Evolutionary conservation across 768 basidiomycete genomes (phyloP).

Genomic region (Podaxis sp.): DNA sequence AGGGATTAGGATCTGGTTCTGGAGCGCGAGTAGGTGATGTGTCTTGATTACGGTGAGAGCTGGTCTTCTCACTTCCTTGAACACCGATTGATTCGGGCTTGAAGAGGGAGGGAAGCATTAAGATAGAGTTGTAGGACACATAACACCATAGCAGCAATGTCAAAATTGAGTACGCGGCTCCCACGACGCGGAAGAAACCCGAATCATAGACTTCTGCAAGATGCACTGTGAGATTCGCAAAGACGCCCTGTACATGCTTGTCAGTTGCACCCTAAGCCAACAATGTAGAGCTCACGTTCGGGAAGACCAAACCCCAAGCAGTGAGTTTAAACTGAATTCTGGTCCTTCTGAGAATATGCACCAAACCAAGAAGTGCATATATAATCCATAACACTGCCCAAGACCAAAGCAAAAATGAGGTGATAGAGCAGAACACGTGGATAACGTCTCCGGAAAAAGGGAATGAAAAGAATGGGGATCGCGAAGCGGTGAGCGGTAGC

Average conservation of each 20-base stretch:
- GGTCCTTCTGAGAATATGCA: conserved; percentile 37
- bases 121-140: conserved; percentile 44
- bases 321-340: conserved; percentile 52
- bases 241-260: conserved; percentile 38
- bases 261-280: background rate
- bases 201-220: conserved; percentile 52
- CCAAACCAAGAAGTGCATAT: conserved; percentile 52
- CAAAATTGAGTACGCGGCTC: conserved; percentile 50
- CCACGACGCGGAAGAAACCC: conserved; percentile 54
- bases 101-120: conserved; percentile 6
- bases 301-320: conserved; percentile 73
- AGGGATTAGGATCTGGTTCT: background rate
- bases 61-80: background rate
- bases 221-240: conserved; percentile 61
- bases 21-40: background rate
- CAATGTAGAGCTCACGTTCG: conserved; percentile 43
- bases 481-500: conserved; percentile 31
- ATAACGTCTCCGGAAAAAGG: conserved; percentile 34
- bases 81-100: background rate
- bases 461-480: conserved; percentile 35
- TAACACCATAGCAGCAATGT: conserved; percentile 55
- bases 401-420: conserved; percentile 58
- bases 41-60: background rate
- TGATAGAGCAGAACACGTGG: conserved; percentile 44
- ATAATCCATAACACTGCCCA: conserved; percentile 64